Evolutionary conservation across 2,329 filamentous ascomycete genomes (phyloP).

Genomic region (Macroventuria anomochaeta): DNA sequence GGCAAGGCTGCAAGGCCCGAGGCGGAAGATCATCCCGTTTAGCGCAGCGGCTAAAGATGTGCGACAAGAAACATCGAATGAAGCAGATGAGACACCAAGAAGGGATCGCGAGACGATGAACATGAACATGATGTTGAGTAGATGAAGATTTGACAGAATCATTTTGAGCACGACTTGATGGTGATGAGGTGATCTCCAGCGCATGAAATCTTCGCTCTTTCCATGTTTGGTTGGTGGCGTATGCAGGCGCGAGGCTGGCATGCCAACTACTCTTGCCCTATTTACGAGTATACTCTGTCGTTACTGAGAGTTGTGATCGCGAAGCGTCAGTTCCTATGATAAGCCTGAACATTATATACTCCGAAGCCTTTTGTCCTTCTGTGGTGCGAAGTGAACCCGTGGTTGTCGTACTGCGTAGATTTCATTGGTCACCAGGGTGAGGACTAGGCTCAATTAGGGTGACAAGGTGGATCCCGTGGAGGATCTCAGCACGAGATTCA

Average conservation of each 20-base stretch:
- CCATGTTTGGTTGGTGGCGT: slow-evolving; percentile 25
- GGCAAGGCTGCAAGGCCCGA: slow-evolving; percentile 16
- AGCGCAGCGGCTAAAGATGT: slow-evolving; percentile 32
- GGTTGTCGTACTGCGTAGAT: slow-evolving; percentile 10
- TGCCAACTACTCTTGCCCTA: slow-evolving; percentile 3
- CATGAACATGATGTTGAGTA: background rate
- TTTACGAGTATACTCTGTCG: background rate
- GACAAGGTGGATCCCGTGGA: slow-evolving; percentile 14
- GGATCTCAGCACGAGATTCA: slow-evolving; percentile 28
- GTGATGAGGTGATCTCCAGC: slow-evolving; percentile 9
- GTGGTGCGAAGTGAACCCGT: slow-evolving; percentile 8
- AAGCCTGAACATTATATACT: background rate
- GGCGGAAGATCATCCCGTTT: slow-evolving; percentile 26
- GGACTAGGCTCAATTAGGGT: slow-evolving; percentile 13
- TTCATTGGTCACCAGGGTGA: slow-evolving; percentile 4
- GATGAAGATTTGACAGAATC: no score
- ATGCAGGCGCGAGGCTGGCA: slow-evolving; percentile 18
- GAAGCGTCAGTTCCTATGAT: background rate
- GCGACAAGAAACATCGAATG: slow-evolving; percentile 32
- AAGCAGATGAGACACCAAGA: slow-evolving; percentile 21
- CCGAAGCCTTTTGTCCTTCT: background rate
- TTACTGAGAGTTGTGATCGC: background rate
- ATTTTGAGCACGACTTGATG: background rate
- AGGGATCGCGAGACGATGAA: slow-evolving; percentile 3
- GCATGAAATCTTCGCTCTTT: slow-evolving; percentile 19